Conservation (phyloP, 345 rosid genomes). For the Adansonia digitata region DNA sequence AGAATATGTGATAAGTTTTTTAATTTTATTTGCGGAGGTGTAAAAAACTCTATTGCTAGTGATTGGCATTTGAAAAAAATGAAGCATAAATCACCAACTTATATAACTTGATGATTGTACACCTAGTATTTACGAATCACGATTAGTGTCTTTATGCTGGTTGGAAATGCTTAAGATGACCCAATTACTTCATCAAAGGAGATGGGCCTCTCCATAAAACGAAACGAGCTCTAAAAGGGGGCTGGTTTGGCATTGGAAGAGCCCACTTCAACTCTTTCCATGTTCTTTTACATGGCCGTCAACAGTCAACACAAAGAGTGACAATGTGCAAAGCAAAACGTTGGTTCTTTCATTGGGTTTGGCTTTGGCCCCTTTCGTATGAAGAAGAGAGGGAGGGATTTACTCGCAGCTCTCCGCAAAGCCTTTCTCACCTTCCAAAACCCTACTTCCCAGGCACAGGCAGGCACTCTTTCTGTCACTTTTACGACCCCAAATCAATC, state of each 20-base stretch:
- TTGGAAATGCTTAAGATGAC: not conserved
- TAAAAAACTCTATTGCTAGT: too few species aligned
- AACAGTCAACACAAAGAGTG: not conserved
- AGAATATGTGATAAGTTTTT: too few species aligned
- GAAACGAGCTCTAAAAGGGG: not conserved
- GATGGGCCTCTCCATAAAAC: not conserved
- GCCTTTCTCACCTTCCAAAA: slow-evolving; percentile 23
- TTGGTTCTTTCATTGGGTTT: not conserved
- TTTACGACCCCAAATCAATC: not conserved
- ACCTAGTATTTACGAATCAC: too few species aligned
- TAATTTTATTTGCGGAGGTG: too few species aligned
- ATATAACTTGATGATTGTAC: too few species aligned
- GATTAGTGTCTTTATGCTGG: too few species aligned
- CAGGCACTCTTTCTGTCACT: slow-evolving; percentile 2
- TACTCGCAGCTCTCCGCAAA: slow-evolving; percentile 34
- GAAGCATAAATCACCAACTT: too few species aligned
- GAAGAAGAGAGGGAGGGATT: slow-evolving; percentile 57
- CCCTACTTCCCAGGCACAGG: slow-evolving; percentile 14
- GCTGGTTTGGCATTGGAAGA: not conserved
- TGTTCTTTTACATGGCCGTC: not conserved
- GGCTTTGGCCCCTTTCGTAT: slow-evolving; percentile 30
- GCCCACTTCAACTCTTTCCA: not conserved
- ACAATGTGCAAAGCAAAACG: not conserved
- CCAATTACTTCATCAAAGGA: not conserved
- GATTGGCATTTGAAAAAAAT: too few species aligned